These are phyloP conservation scores for Botrytis medusae DNA, from an alignment of 2,329 filamentous ascomycete genomes.

Conservation along the genomic window DNA sequence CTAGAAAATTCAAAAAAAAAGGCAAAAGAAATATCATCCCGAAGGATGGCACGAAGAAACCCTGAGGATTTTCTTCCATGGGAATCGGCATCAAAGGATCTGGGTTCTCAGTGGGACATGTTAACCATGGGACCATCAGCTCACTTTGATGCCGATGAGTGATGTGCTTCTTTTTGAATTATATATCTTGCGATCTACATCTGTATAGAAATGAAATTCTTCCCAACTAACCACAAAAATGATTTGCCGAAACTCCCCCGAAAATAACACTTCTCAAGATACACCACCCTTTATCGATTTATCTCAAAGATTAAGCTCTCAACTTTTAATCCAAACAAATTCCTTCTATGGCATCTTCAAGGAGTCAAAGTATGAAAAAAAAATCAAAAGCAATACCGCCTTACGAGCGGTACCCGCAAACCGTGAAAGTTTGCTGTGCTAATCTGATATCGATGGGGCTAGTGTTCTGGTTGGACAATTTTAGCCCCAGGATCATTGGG, in stretches of 20 bases:
- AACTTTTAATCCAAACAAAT: background rate
- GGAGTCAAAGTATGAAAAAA: rapidly evolving
- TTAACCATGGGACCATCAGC: background rate
- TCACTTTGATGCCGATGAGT: background rate
- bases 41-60: background rate
- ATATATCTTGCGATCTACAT: background rate
- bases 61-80: background rate
- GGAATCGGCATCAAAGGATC: background rate
- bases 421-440: background rate
- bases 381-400: too few species aligned
- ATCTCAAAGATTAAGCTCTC: background rate
- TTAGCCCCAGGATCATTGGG: background rate
- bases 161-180: background rate
- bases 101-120: background rate
- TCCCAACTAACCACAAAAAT: background rate
- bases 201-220: background rate
- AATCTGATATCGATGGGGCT: background rate
- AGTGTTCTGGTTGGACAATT: background rate
- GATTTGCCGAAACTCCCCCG: background rate
- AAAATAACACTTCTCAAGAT: background rate
- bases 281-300: background rate
- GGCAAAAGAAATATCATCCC: background rate
- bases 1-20: background rate
- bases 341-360: too few species aligned
- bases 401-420: too few species aligned